A percentile compares a stretch with the other conserved stretches of the same genome.
Evolutionary conservation across 208 protist genomes (phyloP).

Genomic region (Leishmania martiniquensis): DNA sequence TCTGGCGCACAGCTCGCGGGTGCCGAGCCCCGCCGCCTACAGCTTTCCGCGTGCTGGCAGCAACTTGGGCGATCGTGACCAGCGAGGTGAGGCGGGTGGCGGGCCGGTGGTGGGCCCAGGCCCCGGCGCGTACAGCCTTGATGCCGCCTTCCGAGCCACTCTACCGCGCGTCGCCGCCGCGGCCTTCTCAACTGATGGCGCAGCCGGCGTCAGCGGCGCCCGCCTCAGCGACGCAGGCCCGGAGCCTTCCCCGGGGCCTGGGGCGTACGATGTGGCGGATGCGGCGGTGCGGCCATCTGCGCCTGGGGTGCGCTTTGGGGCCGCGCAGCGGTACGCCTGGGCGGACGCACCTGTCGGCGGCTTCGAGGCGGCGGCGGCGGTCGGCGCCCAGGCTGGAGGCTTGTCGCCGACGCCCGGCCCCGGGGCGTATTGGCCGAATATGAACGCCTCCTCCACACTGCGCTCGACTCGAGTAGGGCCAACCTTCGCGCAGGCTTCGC

Average conservation of each 20-base stretch:
- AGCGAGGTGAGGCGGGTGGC: background rate
- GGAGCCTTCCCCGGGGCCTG: conserved; percentile 14
- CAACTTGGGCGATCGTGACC: background rate
- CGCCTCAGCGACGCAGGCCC: background rate
- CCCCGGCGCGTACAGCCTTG: conserved; percentile 50
- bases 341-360: background rate
- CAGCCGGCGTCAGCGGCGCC: background rate
- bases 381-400: background rate
- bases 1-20: conserved; percentile 13
- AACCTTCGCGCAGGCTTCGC: conserved; percentile 34
- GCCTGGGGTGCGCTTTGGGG: conserved; percentile 25
- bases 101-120: conserved; percentile 27
- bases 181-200: background rate
- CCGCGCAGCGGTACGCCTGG: conserved; percentile 7
- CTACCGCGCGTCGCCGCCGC: conserved; percentile 10
- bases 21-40: conserved; percentile 17
- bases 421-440: conserved; percentile 47
- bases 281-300: background rate
- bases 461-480: conserved; percentile 14
- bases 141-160: conserved; percentile 18
- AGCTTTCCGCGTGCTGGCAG: conserved; percentile 23
- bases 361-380: background rate
- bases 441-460: conserved; percentile 10
- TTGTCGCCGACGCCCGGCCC: conserved; percentile 35
- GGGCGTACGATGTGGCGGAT: conserved; percentile 26